A percentile compares a stretch with the other conserved stretches of the same genome.
phyloP scores from a whole-genome alignment of 176 grass and related monocot genomes.

The Oryza meridionalis region DNA sequence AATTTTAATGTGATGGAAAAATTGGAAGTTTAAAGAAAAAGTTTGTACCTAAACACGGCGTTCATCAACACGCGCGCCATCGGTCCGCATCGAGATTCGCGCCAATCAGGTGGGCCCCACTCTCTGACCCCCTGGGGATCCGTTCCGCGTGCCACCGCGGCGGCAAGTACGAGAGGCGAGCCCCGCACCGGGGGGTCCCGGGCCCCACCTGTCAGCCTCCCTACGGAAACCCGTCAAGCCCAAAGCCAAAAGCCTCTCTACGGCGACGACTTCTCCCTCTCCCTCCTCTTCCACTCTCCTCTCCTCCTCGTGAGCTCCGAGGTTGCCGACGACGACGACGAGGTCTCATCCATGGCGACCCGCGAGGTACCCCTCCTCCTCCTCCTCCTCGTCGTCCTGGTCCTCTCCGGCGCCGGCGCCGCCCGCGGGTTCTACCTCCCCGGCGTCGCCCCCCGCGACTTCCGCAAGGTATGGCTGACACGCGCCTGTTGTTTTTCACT shows the following conservation, averaged over 20 bases:
- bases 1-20: too few species aligned
- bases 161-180: slow-evolving; percentile 33
- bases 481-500: too few species aligned
- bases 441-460: slow-evolving; percentile 80
- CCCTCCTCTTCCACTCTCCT: not conserved
- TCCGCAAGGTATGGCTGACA: slow-evolving; percentile 59
- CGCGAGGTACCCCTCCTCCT: not conserved
- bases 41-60: too few species aligned
- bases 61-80: not conserved
- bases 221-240: slow-evolving; percentile 16
- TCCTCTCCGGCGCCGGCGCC: slow-evolving; percentile 28
- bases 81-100: slow-evolving; percentile 23
- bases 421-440: slow-evolving; percentile 77
- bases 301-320: not conserved
- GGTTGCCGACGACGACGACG: not conserved
- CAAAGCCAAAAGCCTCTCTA: slow-evolving; percentile 29
- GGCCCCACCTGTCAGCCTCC: slow-evolving; percentile 29
- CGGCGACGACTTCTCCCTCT: slow-evolving; percentile 31
- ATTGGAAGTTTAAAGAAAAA: too few species aligned
- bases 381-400: slow-evolving; percentile 1
- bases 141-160: not conserved
- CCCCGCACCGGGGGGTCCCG: not conserved
- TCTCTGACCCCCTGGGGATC: not conserved
- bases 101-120: not conserved
- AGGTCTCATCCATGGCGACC: slow-evolving; percentile 34